Evolutionary conservation across 345 rosid genomes (phyloP).

Genomic region (Bruguiera sexangula): DNA sequence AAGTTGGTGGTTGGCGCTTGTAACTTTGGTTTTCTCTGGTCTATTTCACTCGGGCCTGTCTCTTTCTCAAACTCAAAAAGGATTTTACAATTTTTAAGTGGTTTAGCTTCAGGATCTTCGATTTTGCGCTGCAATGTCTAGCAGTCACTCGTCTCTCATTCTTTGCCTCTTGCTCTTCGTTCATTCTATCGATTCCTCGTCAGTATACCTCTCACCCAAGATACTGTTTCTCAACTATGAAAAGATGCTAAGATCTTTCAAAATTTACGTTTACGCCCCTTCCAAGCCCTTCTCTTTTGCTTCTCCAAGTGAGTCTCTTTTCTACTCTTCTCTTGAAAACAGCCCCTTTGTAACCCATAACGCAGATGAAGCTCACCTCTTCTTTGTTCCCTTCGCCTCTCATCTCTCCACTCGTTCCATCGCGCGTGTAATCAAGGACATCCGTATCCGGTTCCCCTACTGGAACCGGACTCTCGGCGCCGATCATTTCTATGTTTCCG

Average conservation of each 20-base stretch:
- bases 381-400: slow-evolving; percentile 48
- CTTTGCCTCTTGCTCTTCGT: slow-evolving; percentile 11
- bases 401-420: slow-evolving; percentile 31
- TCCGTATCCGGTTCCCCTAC: slow-evolving; percentile 41
- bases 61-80: not conserved
- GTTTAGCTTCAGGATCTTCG: not conserved
- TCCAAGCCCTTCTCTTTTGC: slow-evolving; percentile 20
- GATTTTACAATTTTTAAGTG: not conserved
- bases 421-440: slow-evolving; percentile 29
- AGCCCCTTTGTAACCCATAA: slow-evolving; percentile 38
- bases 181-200: slow-evolving; percentile 11
- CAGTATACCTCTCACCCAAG: slow-evolving; percentile 42
- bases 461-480: slow-evolving; percentile 72
- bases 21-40: not conserved
- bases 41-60: not conserved
- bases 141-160: not conserved
- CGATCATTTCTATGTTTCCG: slow-evolving; percentile 50
- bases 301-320: slow-evolving; percentile 38
- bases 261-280: slow-evolving; percentile 42
- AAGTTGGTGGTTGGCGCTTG: not conserved
- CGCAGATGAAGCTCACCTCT: slow-evolving; percentile 54
- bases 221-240: slow-evolving; percentile 34
- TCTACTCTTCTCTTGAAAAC: slow-evolving; percentile 42
- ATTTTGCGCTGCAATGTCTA: slow-evolving; percentile 18
- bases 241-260: slow-evolving; percentile 44